These are phyloP conservation scores for Globisporangium acanthophoron DNA, from an alignment of 352 stramenopile species.

Conservation along the genomic window DNA sequence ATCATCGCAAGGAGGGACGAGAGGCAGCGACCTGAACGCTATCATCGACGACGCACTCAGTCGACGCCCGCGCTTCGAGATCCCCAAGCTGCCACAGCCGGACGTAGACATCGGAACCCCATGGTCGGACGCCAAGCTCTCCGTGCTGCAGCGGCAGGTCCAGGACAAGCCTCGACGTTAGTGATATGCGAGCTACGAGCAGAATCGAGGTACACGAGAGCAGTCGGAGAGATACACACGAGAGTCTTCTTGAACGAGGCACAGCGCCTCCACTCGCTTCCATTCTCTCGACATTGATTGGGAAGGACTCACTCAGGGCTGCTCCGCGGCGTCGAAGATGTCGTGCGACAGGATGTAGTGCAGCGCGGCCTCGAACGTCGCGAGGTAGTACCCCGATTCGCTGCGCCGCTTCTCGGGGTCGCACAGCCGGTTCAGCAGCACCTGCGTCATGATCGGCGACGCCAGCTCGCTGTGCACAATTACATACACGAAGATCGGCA, in stretches of 20 bases:
- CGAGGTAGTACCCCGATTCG: constrained; percentile 86
- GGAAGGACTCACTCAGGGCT: constrained; percentile 7
- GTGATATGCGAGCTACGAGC: background rate
- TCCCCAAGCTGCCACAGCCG: constrained; percentile 68
- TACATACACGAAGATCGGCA: constrained; percentile 89
- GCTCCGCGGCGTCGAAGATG: constrained; percentile 15
- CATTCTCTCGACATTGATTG: background rate
- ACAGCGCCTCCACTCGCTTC: no score
- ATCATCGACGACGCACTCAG: constrained; percentile 26
- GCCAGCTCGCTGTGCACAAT: constrained; percentile 78
- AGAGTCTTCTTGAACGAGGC: background rate
- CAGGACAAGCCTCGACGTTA: constrained; percentile 12
- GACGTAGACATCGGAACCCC: constrained; percentile 52
- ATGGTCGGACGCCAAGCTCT: constrained; percentile 74
- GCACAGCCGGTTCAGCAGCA: constrained; percentile 78
- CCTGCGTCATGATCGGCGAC: constrained; percentile 73
- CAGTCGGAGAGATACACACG: background rate
- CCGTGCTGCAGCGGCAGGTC: constrained; percentile 34
- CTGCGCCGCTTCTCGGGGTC: constrained; percentile 81
- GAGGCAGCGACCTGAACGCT: background rate
- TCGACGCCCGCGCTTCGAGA: constrained; percentile 43
- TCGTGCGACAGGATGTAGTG: constrained; percentile 76
- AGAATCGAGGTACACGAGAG: background rate
- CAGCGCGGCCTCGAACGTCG: constrained; percentile 75
- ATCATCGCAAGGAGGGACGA: constrained; percentile 8